Base-by-base conservation (phyloP, 345 rosid genomes). In the Aquilaria sinensis region DNA sequence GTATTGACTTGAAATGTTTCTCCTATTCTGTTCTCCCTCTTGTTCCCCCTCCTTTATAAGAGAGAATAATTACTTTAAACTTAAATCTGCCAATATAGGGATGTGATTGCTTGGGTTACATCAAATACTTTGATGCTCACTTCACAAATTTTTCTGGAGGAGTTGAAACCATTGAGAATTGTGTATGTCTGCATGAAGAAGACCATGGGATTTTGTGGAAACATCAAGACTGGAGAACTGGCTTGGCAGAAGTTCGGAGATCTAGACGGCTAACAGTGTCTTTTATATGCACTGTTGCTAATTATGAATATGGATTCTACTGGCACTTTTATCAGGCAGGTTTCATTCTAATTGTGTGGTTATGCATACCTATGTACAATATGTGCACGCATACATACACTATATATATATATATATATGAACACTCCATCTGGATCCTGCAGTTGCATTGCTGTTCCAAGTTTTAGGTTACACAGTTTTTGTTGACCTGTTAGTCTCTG, bases 151-250 rank as follows among this genome's bases (percentile, higher is more conserved):
- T 85, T 80, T 81, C 92, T 48, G 97, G 96, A 56, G 96, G 96
- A 53, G 87, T 91, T 65, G 97, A 91, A 70, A 86, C 94, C 30
- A 88, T 81, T 76, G 96, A 88, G 71, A 91, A 91, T 67, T 88
- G 92, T 79, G 94, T 88, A 16, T 91, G 94, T 67, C 66, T 91
- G 83, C 97, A 86, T 47, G 97, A 91, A 80, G 97, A 91, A 75
- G 97, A 91, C 81, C 92, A 86, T 53, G 96, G 96, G 37, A 80
- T 88, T 61, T 68, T 91, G 56, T 88, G 97, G 97, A 91, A 91
- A 79, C 97, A 91, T 83, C 96, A 91, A 73, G 97, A 91, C 72
- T 91, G 96, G 96, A 86, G 97, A 81, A 88, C 96, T 51, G 97
- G 96, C 47, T 77, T 91, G 68, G 97, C 94, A 9, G 96, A 91